Base-by-base conservation (phyloP, 2,329 filamentous ascomycete genomes). In the Nectriaceae sp. region DNA sequence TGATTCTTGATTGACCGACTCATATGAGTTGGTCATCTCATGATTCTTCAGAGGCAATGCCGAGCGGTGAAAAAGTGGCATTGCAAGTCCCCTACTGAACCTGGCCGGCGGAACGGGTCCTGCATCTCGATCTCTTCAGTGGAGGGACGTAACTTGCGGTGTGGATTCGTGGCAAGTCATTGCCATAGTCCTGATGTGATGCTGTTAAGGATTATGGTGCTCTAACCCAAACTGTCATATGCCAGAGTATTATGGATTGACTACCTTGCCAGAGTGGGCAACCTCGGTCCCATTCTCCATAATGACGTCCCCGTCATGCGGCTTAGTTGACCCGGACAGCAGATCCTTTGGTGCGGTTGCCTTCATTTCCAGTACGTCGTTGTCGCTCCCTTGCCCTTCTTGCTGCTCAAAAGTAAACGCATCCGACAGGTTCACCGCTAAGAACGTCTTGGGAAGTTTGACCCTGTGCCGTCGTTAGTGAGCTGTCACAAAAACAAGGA, bases 391-490 rank as follows among this genome's bases (percentile, higher is more conserved):
- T 47, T 77, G 73, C 42, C 75, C 75, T 57, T 84, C 80, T 41
- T 75, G 72, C 49, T 79, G 76, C 54, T 83, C 79, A 55, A 83
- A 83, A 0, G 75, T 78, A 55, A 84, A 84, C 3, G 81, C 80
- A 49, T 84, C 81, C 6, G 81, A 84, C 10, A 86, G 66, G 58
- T 85, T 86, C 52, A 86, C 80, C 3, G 83, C 82, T 39, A 85
- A 69, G 65, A 86, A 86, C 1, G 80, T 84, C 69, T 85, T 85
- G 44, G 83, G 83, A 11, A 86, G 64, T 71, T 85, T 85, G 57
- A 86, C 83, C 63, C 82, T 84, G 56, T 24, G 56, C n/a, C 50
- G 47, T 24, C 24, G 48, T 65, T 42, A 65, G 55, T 44, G 31
- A 47, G 24, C 24, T 31, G 29, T 45, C 49, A 46, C 47, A 33